A percentile compares a stretch with the other conserved stretches of the same genome.
These are phyloP conservation scores for Lactarius trivialis DNA, from an alignment of 768 basidiomycete species.

Conservation along the genomic window DNA sequence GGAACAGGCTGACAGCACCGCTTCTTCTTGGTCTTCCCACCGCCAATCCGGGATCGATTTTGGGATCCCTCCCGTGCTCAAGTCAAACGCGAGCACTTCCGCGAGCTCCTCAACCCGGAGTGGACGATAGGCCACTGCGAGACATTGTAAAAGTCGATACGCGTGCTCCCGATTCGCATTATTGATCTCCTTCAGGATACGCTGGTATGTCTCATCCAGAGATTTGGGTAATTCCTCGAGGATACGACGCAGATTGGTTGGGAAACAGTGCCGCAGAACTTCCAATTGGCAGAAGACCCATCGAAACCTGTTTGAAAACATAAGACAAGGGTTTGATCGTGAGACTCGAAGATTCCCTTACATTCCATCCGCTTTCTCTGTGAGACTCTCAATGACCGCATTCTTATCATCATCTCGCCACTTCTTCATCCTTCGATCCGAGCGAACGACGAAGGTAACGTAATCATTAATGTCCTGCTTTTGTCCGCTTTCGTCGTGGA, in stretches of 20 bases:
- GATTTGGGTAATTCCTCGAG: not conserved
- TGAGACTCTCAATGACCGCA: not conserved
- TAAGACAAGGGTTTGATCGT: not conserved
- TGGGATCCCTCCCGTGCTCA: not conserved
- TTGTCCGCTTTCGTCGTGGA: not conserved
- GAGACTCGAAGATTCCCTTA: not conserved
- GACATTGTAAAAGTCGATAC: not conserved
- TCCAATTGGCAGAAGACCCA: conserved; percentile 8
- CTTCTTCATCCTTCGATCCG: not conserved
- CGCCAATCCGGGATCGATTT: not conserved
- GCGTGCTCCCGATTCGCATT: not conserved
- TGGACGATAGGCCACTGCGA: not conserved
- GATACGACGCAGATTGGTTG: not conserved
- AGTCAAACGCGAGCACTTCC: not conserved
- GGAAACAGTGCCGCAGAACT: not conserved
- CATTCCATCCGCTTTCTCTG: not conserved
- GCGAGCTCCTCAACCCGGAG: not conserved
- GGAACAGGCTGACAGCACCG: not conserved
- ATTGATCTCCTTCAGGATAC: not conserved
- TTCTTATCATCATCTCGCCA: not conserved
- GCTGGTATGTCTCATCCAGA: not conserved
- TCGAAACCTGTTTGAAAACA: not conserved
- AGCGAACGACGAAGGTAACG: not conserved
- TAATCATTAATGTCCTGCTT: not conserved
- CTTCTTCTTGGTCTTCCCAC: not conserved